phyloP scores from a whole-genome alignment of 1,284 basidiomycete species.

The Cystobasidium pallidum region DNA sequence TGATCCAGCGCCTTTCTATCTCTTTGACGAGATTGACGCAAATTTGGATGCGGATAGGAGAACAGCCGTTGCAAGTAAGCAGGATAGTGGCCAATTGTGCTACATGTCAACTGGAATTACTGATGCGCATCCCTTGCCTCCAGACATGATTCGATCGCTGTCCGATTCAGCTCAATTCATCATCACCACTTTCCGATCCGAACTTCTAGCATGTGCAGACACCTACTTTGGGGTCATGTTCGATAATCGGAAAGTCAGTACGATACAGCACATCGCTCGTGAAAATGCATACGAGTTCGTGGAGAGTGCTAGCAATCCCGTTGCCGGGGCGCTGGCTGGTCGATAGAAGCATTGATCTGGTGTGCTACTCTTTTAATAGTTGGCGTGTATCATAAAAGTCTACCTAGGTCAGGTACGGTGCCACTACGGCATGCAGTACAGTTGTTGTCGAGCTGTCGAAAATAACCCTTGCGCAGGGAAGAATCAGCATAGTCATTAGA shows the following conservation, averaged over 20 bases:
- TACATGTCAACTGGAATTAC: neutral
- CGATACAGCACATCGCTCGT: constrained; percentile 76
- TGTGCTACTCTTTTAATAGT: too few relatives aligned
- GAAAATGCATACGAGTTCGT: constrained; percentile 88
- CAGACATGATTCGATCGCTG: constrained; percentile 84
- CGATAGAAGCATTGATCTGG: too few relatives aligned
- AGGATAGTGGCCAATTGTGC: neutral
- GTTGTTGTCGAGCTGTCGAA: neutral
- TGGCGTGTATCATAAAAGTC: too few relatives aligned
- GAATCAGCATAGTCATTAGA: neutral
- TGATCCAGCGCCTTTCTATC: constrained; percentile 97
- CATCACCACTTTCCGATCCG: constrained; percentile 96
- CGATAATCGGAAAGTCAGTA: constrained; percentile 85
- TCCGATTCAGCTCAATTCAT: constrained; percentile 91
- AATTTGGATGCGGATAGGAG: constrained; percentile 97
- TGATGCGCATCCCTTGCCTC: constrained; percentile 28
- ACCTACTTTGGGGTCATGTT: constrained; percentile 99
- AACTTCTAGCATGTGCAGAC: constrained; percentile 92
- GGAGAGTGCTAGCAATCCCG: constrained; percentile 59
- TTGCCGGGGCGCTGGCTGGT: neutral
- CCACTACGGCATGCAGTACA: neutral
- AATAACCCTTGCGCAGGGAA: neutral
- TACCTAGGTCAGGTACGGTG: too few relatives aligned
- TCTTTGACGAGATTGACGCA: constrained; percentile 99
- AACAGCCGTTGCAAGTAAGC: constrained; percentile 87